Evolutionary conservation across 2,329 filamentous ascomycete species (phyloP).

Genomic region (Fusarium longipes): DNA sequence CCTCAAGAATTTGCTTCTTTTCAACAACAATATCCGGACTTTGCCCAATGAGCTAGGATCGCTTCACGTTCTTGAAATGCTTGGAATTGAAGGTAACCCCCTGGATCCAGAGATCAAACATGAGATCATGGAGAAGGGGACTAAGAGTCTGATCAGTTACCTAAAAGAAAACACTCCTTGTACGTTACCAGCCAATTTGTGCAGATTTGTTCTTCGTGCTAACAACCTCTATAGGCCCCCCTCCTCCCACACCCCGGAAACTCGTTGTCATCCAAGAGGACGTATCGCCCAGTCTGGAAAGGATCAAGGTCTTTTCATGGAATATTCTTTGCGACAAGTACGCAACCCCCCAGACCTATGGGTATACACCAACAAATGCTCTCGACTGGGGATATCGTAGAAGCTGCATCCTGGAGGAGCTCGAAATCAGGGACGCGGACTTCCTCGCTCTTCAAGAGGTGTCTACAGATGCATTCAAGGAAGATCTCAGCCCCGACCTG

Average conservation of each 20-base stretch:
- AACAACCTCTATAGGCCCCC: conserved; percentile 68
- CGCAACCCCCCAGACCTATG: conserved; percentile 85
- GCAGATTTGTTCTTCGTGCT: conserved; percentile 20
- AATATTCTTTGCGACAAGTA: conserved; percentile 97
- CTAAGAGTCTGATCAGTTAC: conserved; percentile 82
- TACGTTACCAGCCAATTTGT: conserved; percentile 59
- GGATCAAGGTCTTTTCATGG: conserved; percentile 89
- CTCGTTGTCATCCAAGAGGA: conserved; percentile 82
- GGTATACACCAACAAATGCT: conserved; percentile 86
- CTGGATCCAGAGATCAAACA: conserved; percentile 80
- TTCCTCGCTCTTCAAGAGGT: conserved; percentile 95
- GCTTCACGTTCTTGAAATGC: conserved; percentile 85
- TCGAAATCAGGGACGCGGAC: conserved; percentile 83
- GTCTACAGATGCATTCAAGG: conserved; percentile 89
- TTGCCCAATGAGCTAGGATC: conserved; percentile 90
- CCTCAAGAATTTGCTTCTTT: conserved; percentile 84
- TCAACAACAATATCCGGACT: conserved; percentile 87
- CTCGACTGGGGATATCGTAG: conserved; percentile 89
- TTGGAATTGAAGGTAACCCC: conserved; percentile 94
- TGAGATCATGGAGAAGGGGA: conserved; percentile 87
- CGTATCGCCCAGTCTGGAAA: conserved; percentile 68
- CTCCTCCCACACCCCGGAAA: conserved; percentile 79
- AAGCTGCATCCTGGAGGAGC: conserved; percentile 83
- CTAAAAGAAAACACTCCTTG: conserved; percentile 87
- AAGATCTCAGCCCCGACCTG: conserved; percentile 88